Base-by-base conservation (phyloP, 2,329 filamentous ascomycete genomes). In the Fusarium liriodendri region DNA sequence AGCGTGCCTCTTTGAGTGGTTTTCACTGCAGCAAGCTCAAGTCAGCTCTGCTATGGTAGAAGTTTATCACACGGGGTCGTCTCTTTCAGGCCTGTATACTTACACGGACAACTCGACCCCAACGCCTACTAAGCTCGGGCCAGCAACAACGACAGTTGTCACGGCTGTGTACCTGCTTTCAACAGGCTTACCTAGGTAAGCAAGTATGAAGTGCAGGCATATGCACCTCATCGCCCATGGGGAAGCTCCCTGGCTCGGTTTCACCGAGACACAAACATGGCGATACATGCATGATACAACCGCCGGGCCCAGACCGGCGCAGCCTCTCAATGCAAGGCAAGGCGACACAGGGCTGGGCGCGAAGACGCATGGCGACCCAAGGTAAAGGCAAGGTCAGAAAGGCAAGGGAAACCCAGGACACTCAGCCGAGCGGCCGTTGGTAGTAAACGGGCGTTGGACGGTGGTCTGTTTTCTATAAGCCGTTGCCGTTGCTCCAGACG, bases 151-250 rank as follows among this genome's bases (percentile, higher is more conserved):
- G 38, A 63, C 38, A 32, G 40, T 37, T 45, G 37, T 27, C 45
- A 62, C 20, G 14, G 37, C 50, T 40, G 47, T 13, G 47, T 27
- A 55, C 25, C 61, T 63, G 32, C 50, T 58, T 64, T 27, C 33
- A 42, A 5, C 29, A 33, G 47, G 16, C 27, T 25, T 20, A 42
- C 61, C 61, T 38, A 63, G 50, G 62, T 45, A 40, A 57, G 50
- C 18, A 45, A 45, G 50, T 45, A 27, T 18, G 61, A 37, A 59
- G 20, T 40, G 45, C 61, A 42, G 45, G 61, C 32, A 55, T 29
- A 63, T 63, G 61, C 61, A 63, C 32, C 47, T 63, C 33, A 63
- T 55, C 45, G 45, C 33, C 60, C 45, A 63, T 63, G 61, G 45
- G 47, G 61, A 63, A 63, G n/a, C 16, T 55, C 61, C 32, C 47